Percentiles rank a stretch among this genome's conserved stretches.
phyloP scores from a whole-genome alignment of 2,329 filamentous ascomycete genomes.

The Penicillium sp. region DNA sequence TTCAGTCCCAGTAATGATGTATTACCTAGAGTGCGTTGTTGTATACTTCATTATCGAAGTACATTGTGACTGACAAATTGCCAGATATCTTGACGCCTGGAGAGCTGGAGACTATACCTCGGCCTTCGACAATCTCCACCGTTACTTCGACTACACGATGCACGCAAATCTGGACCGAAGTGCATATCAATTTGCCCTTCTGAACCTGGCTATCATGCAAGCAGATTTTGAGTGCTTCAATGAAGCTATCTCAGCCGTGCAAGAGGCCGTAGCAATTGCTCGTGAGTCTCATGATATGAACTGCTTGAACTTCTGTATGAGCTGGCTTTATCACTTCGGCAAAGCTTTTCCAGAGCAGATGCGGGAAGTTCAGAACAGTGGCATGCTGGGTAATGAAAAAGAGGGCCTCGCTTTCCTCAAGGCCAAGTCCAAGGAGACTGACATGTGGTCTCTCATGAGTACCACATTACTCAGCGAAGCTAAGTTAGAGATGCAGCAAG shows the following conservation, averaged over 20 bases:
- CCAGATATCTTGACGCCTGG: slow-evolving; percentile 87
- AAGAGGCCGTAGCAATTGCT: slow-evolving; percentile 92
- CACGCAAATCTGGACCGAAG: slow-evolving; percentile 70
- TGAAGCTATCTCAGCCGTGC: slow-evolving; percentile 89
- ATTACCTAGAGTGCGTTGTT: slow-evolving; percentile 66
- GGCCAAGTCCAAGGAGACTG: slow-evolving; percentile 77
- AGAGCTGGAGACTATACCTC: slow-evolving; percentile 84
- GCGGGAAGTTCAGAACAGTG: slow-evolving; percentile 65
- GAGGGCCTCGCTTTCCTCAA: slow-evolving; percentile 83
- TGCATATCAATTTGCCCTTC: slow-evolving; percentile 90
- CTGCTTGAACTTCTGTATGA: slow-evolving; percentile 91
- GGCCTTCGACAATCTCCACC: slow-evolving; percentile 85
- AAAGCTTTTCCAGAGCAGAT: slow-evolving; percentile 77
- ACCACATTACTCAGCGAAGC: slow-evolving; percentile 83
- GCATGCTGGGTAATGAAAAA: slow-evolving; percentile 72
- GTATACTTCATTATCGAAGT: not conserved
- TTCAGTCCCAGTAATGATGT: slow-evolving; percentile 68
- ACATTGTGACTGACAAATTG: slow-evolving; percentile 12
- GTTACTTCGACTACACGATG: slow-evolving; percentile 97
- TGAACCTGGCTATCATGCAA: slow-evolving; percentile 90
- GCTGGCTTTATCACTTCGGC: slow-evolving; percentile 94
- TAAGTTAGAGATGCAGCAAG: slow-evolving; percentile 71
- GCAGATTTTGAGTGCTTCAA: slow-evolving; percentile 90
- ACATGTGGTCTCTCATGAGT: slow-evolving; percentile 81
- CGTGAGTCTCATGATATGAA: slow-evolving; percentile 88